A percentile compares a stretch with the other conserved stretches of the same genome.
Conservation (phyloP, 352 stramenopile species). For the Phytophthora hibernalis region DNA sequence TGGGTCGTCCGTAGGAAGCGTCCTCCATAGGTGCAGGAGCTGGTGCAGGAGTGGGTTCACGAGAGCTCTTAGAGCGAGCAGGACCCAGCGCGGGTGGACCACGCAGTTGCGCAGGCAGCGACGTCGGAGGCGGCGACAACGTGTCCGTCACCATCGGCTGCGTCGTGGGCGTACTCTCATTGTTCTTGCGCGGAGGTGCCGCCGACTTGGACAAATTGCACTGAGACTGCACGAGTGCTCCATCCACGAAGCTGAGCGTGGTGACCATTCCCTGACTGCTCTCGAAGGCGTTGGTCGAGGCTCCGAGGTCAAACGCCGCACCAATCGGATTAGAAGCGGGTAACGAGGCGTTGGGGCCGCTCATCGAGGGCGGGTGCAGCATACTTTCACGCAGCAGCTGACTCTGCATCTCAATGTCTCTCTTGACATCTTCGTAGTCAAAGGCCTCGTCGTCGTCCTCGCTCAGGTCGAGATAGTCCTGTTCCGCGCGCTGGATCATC, state of each 20-base stretch:
- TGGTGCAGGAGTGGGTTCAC: constrained; percentile 11
- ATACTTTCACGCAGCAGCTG: constrained; percentile 82
- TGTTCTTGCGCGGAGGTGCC: constrained; percentile 21
- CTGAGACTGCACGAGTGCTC: constrained; percentile 46
- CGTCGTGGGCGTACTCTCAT: neutral
- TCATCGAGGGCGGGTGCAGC: constrained; percentile 50
- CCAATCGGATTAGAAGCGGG: constrained; percentile 35
- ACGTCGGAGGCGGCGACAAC: constrained; percentile 25
- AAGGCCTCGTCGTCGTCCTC: constrained; percentile 71
- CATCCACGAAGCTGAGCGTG: constrained; percentile 52
- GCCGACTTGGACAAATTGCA: constrained; percentile 35
- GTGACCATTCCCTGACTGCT: constrained; percentile 50
- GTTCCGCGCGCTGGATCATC: constrained; percentile 74
- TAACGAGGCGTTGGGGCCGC: constrained; percentile 40
- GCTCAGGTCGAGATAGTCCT: constrained; percentile 70
- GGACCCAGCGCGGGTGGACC: constrained; percentile 15
- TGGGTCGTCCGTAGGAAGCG: constrained; percentile 33
- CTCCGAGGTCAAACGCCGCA: constrained; percentile 36
- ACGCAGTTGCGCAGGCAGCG: constrained; percentile 14
- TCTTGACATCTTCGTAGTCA: constrained; percentile 75
- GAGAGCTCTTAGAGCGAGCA: constrained; percentile 33
- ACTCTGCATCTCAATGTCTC: constrained; percentile 79
- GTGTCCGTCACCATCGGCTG: constrained; percentile 34
- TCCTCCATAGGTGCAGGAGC: constrained; percentile 32
- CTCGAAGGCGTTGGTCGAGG: constrained; percentile 44